Evolutionary conservation across 179 eudicot genomes (phyloP), one percentile per base, ranked within the genome.

Genomic region (Beta lomatogona): DNA sequence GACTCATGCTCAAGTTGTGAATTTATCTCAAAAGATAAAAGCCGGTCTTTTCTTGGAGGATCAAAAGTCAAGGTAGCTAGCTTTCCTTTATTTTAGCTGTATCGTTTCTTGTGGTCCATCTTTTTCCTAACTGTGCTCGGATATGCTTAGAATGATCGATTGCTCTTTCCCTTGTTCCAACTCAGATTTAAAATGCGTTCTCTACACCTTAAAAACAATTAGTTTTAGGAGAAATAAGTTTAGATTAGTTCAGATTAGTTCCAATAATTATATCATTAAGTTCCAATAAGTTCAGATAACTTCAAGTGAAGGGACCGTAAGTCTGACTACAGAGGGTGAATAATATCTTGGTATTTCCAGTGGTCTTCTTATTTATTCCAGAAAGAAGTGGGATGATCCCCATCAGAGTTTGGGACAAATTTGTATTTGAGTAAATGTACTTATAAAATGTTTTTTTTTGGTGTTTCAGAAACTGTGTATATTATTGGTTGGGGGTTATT

Each of bases 1-100:
- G 81, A 90, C 88, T 76, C 97, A 96, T 82, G 79, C 93, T 8
- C 93, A 96, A 85, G 98, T 94, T 55, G 91, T 89, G 78, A 88
- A 86, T 59, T 87, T 96, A 55, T 94, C 98, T 12, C 87, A 82
- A 71, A 93, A 93, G 83, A 92, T 93, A 16, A 89, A 92, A 86
- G 69, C 74, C 9, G 99, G 99, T 60, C 91, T 93, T 77, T 77
- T 82, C 81, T 76, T 96, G 77, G 97, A 91, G 80, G 92, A 94
- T 82, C 93, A 83, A 54, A 89, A 87, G 86, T 83, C 86, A 82
- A 94, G 97, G 99, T 96, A 88, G 73, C 48, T 68, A 55, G 16
- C 59, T 4, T n/a, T 71, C 46, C 28, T 60, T 4, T 28, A 36
- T 73, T 6, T 15, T 61, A 18, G 76, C 67, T 68, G 21, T 59